A percentile compares a stretch with the other conserved stretches of the same genome.
phyloP scores from a whole-genome alignment of 2,329 filamentous ascomycete species.

The Penicillium sp. region DNA sequence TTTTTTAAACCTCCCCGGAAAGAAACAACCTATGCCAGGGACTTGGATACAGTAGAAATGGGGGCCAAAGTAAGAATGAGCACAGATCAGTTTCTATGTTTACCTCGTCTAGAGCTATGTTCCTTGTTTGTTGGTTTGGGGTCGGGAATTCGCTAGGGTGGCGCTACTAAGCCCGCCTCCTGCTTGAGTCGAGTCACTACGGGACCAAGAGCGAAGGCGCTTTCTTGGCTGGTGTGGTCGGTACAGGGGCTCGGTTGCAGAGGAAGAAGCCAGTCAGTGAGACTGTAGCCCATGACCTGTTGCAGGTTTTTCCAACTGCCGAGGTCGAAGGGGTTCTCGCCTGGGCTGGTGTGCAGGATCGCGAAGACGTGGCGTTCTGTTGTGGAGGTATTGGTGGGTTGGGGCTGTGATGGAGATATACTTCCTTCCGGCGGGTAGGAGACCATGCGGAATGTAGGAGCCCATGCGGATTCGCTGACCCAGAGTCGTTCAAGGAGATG shows the following conservation, averaged over 20 bases:
- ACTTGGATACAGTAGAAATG: not conserved
- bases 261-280: slow-evolving; percentile 80
- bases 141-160: not conserved
- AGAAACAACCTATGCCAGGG: not conserved
- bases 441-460: slow-evolving; percentile 40
- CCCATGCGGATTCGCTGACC: slow-evolving; percentile 36
- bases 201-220: slow-evolving; percentile 68
- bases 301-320: slow-evolving; percentile 71
- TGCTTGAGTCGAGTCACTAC: slow-evolving; percentile 59
- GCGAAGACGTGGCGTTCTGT: slow-evolving; percentile 69
- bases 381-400: slow-evolving; percentile 39
- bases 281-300: slow-evolving; percentile 72
- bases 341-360: slow-evolving; percentile 69
- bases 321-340: slow-evolving; percentile 85
- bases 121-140: not conserved
- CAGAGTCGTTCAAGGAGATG: slow-evolving; percentile 35
- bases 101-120: not conserved
- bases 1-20: not conserved
- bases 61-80: not conserved
- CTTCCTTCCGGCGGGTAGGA: slow-evolving; percentile 40
- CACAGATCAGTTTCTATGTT: slow-evolving; percentile 3
- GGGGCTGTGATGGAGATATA: slow-evolving; percentile 16
- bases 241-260: slow-evolving; percentile 72
- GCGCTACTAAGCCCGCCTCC: slow-evolving; percentile 40
- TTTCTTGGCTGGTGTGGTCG: slow-evolving; percentile 63